phyloP scores from a whole-genome alignment of 1,139 yeast genomes.

The Yamadazyma jaroonii region DNA sequence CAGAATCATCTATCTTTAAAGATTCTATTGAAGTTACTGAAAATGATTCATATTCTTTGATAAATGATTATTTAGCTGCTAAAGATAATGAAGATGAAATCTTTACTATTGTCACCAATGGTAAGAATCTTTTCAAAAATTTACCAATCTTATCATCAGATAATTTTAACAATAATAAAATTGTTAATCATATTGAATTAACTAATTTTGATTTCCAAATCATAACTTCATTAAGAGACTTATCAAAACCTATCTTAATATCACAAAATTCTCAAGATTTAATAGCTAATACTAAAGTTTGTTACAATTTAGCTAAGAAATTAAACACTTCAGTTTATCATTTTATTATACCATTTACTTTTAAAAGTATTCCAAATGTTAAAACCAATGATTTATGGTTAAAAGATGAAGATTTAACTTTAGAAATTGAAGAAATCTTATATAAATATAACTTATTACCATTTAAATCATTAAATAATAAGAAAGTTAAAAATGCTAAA shows the following conservation, averaged over 20 bases:
- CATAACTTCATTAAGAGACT: slow-evolving; percentile 69
- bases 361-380: slow-evolving; percentile 3
- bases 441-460: slow-evolving; percentile 26
- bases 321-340: slow-evolving; percentile 62
- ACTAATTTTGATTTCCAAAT: slow-evolving; percentile 58
- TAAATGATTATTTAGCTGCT: slow-evolving; percentile 29
- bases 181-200: slow-evolving; percentile 63
- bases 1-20: slow-evolving; percentile 29
- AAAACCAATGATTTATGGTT: slow-evolving; percentile 8
- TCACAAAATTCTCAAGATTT: slow-evolving; percentile 58
- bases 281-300: slow-evolving; percentile 44
- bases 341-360: slow-evolving; percentile 43
- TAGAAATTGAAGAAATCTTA: slow-evolving; percentile 26
- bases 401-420: slow-evolving; percentile 11
- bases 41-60: slow-evolving; percentile 53
- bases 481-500: slow-evolving; percentile 13
- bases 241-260: slow-evolving; percentile 60
- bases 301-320: slow-evolving; percentile 54
- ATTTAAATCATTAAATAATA: slow-evolving; percentile 12
- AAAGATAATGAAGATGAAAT: slow-evolving; percentile 22
- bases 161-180: slow-evolving; percentile 39
- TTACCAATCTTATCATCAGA: slow-evolving; percentile 53
- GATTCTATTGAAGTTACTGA: slow-evolving; percentile 31
- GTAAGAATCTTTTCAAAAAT: slow-evolving; percentile 48
- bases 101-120: slow-evolving; percentile 51